These are phyloP conservation scores for Zygoascus ofunaensis DNA, from an alignment of 805 yeast genomes.

Conservation along the genomic window DNA sequence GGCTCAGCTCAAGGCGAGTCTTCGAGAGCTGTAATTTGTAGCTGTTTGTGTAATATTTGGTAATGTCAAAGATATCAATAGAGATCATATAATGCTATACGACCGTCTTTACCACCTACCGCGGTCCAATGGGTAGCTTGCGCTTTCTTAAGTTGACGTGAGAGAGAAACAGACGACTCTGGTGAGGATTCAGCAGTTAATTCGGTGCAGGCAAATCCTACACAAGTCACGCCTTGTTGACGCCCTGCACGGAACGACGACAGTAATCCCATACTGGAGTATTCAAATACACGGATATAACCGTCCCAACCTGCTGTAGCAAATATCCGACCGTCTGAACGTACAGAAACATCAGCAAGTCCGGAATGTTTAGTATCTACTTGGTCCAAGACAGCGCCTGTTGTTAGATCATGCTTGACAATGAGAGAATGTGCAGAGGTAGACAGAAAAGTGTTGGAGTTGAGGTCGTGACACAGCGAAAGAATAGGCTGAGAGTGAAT, in stretches of 20 bases:
- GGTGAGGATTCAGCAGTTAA: neutral
- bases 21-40: neutral
- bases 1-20: neutral
- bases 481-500: constrained; percentile 28
- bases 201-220: constrained; percentile 13
- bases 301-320: constrained; percentile 37
- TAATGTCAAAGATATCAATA: constrained; percentile 5
- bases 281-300: constrained; percentile 25
- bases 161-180: neutral
- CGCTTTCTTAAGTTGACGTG: constrained; percentile 5
- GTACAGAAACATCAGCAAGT: constrained; percentile 19
- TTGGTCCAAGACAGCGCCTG: neutral
- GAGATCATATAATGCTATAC: constrained; percentile 35
- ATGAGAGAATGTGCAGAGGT: constrained; percentile 28
- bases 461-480: constrained; percentile 18
- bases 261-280: constrained; percentile 22
- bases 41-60: no score
- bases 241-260: constrained; percentile 24
- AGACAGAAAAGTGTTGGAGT: constrained; percentile 21
- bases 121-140: constrained; percentile 30
- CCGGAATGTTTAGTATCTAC: constrained; percentile 24
- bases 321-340: constrained; percentile 19
- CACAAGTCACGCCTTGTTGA: constrained; percentile 23
- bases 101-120: constrained; percentile 49
- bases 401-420: constrained; percentile 20